Percentiles rank a stretch among this genome's conserved stretches.
Evolutionary conservation across 352 stramenopile genomes (phyloP).

Genomic region (Thalassiosira tumida): DNA sequence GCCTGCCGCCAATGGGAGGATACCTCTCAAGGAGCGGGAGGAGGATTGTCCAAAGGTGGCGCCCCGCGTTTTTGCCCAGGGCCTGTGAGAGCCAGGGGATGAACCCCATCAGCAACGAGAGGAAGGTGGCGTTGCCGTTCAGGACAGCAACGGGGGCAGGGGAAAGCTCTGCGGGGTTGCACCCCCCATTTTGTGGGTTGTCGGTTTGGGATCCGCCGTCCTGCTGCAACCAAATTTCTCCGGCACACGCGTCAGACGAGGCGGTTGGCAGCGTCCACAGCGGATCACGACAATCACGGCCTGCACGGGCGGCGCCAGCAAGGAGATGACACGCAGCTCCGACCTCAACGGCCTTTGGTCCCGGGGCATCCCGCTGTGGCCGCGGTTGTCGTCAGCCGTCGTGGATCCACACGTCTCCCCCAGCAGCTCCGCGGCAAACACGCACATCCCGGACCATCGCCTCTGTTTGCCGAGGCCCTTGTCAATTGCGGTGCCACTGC

Average conservation of each 20-base stretch:
- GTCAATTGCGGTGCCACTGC: constrained; percentile 9
- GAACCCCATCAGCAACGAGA: constrained; percentile 73
- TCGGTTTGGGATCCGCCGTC: no score
- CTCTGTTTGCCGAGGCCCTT: constrained; percentile 15
- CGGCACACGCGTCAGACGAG: no score
- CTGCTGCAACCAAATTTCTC: neutral
- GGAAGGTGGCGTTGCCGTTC: constrained; percentile 74
- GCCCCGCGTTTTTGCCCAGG: constrained; percentile 53
- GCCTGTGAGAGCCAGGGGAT: constrained; percentile 59
- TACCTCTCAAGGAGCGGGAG: constrained; percentile 78
- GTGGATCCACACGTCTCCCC: constrained; percentile 43
- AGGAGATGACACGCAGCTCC: constrained; percentile 50
- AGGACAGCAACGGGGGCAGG: constrained; percentile 50
- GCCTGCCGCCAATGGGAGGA: constrained; percentile 70
- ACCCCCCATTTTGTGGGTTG: no score
- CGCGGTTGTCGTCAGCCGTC: no score
- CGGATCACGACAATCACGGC: constrained; percentile 71
- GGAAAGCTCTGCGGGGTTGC: no score
- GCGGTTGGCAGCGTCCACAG: constrained; percentile 81
- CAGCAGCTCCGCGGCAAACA: constrained; percentile 68
- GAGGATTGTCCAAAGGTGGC: constrained; percentile 71
- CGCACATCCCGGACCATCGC: constrained; percentile 62
- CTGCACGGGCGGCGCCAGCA: constrained; percentile 72
- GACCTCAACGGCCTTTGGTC: constrained; percentile 47
- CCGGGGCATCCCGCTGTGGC: no score